Evolutionary conservation across 352 stramenopile genomes (phyloP).

Genomic region (Globisporangium nunn): DNA sequence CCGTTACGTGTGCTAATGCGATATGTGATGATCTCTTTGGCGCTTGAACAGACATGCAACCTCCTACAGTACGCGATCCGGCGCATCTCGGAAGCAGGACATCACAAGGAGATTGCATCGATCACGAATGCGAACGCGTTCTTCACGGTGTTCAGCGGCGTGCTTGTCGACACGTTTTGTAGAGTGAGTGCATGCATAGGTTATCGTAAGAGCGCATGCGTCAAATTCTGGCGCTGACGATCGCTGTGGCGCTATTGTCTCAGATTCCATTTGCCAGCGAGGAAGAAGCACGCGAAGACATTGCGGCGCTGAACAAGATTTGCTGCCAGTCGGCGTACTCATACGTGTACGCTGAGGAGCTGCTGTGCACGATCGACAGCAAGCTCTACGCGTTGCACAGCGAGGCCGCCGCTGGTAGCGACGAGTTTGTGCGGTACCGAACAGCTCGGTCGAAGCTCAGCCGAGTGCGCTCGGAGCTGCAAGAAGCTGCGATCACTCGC

Average conservation of each 20-base stretch:
- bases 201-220: not conserved
- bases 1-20: not conserved
- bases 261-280: constrained; percentile 80
- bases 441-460: constrained; percentile 66
- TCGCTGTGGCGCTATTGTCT: not conserved
- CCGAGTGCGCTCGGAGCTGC: constrained; percentile 66
- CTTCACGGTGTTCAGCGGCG: constrained; percentile 80
- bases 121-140: constrained; percentile 81
- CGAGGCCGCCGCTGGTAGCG: constrained; percentile 17
- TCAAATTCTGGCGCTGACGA: not conserved
- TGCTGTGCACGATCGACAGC: constrained; percentile 65
- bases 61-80: constrained; percentile 83
- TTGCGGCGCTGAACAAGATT: constrained; percentile 72
- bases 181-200: constrained; percentile 25
- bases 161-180: constrained; percentile 69
- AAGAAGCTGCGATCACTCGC: constrained; percentile 55
- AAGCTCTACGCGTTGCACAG: constrained; percentile 56
- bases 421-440: constrained; percentile 32
- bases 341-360: constrained; percentile 73
- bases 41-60: constrained; percentile 47
- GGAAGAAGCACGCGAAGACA: constrained; percentile 68
- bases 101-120: constrained; percentile 86
- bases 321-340: constrained; percentile 83
- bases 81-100: constrained; percentile 75
- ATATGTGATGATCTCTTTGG: not conserved